Evolutionary conservation across 345 rosid species (phyloP), one percentile per base, ranked within the genome.

Genomic region (Mallotus nudiflorus): DNA sequence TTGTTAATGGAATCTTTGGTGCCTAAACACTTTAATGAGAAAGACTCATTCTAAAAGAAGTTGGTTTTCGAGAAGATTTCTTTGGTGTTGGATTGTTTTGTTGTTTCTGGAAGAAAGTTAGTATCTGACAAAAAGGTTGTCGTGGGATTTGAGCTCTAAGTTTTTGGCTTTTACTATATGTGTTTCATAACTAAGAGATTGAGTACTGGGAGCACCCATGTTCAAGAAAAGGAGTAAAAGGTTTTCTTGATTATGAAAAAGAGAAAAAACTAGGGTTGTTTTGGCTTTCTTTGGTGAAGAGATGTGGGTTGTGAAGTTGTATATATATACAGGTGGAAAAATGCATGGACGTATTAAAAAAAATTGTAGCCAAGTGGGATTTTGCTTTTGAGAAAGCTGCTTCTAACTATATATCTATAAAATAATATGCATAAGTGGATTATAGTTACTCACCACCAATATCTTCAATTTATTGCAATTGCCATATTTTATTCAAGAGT

Each of bases 91-190:
- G 33, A 91, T 77, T 65, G 73, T 81, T 69, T 75, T 84, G 78
- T 82, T 81, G 44, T 79, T 70, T 62, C 85, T 88, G n/a, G 90
- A 56, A 6, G 86, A 73, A 24, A 91, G 87, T 74, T 86, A 87
- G 84, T 71, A 87, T 74, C 94, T 87, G 48, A 91, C 84, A 63
- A 93, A 89, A 58, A 91, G 61, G 59, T 35, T 66, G 33, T 75
- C 84, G 7, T 73, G 58, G 45, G 85, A 71, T 54, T 75, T 84
- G 72, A 72, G 5, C 42, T 84, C 84, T 52, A 81, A 73, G 84
- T 89, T 91, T 74, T 83, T 91, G 63, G 96, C 97, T 79, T 86
- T 82, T 49, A 80, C 27, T 80, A 94, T 81, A 64, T 67, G 83
- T 65, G 91, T 68, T 73, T 94, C 77, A 52, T 82, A 89, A 71